Evolutionary conservation across 306 rosid species (phyloP), one percentile per base, ranked within the genome.

Genomic region (Comarum palustre): DNA sequence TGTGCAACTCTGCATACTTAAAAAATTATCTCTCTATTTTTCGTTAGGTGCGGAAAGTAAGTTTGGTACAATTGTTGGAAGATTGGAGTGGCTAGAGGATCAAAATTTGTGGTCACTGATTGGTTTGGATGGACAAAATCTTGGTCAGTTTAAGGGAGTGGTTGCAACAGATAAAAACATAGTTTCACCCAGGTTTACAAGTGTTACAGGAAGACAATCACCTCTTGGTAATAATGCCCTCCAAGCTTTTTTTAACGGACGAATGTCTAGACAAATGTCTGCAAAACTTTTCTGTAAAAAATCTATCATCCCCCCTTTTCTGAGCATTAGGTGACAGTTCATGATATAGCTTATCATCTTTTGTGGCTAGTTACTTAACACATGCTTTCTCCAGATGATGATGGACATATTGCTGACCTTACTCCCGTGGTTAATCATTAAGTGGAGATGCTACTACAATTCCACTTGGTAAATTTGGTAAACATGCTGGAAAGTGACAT

Each of bases 101-200:
- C 87, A 87, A 62, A 85, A 87, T 69, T 71, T 84, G 27, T 94
- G 97, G 98, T 86, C 86, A 76, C 60, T 91, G 83, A 84, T 57
- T 59, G 95, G 86, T 54, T 77, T 76, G 66, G 86, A 89, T 59
- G 97, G 95, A 41, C 88, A 84, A 72, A 77, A 80, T 80, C 87
- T 94, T 59, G 98, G 97, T 80, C 92, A 72, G 10, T 94, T 89
- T 78, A 85, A 84, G 80, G 97, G 92, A 24, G 83, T 94, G 64
- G 89, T 94, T 69, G 92, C 92, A 66, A 85, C 98, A 54, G 98
- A 91, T 80, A 94, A 91, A 82, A 94, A 77, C 71, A 75, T 91
- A 69, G 88, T 80, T 72, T 94, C 90, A 57, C 86, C 90, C n/a
- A 80, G 92, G 80, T 52, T 83, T 71, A 51, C 90, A 20, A 79